Conservation (phyloP, 148 eudicot species). For the Pharnaceum exiguum region DNA sequence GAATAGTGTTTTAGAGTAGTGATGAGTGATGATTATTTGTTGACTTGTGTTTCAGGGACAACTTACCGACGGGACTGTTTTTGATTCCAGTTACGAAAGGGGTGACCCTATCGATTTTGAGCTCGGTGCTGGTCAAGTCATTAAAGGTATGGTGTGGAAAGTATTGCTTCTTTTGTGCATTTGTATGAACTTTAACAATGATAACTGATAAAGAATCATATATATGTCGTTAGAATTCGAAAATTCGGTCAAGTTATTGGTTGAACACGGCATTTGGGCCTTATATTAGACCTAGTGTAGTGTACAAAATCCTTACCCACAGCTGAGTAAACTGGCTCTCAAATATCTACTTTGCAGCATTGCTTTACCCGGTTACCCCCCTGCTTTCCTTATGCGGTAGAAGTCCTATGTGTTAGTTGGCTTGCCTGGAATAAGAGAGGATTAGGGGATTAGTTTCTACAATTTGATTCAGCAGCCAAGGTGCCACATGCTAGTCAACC, state of each 20-base stretch:
- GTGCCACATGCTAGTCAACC: too few species aligned
- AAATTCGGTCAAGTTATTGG: too few species aligned
- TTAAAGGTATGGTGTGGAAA: slow-evolving; percentile 39
- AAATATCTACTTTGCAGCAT: too few species aligned
- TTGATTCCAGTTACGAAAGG: slow-evolving; percentile 94
- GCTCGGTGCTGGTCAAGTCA: slow-evolving; percentile 93
- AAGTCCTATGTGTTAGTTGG: neutral
- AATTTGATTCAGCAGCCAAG: too few species aligned
- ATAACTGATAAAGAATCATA: too few species aligned
- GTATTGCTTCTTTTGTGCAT: neutral
- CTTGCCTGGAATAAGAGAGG: neutral
- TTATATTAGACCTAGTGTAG: too few species aligned
- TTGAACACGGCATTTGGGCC: too few species aligned
- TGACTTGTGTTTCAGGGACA: slow-evolving; percentile 57
- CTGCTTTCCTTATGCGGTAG: neutral
- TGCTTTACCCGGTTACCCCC: too few species aligned
- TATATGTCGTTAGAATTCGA: too few species aligned
- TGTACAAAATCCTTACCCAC: too few species aligned
- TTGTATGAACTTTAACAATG: neutral
- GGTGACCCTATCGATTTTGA: slow-evolving; percentile 92
- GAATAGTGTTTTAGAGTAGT: neutral
- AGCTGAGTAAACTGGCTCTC: too few species aligned
- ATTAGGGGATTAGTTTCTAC: too few species aligned
- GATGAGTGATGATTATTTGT: neutral
- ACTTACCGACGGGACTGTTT: slow-evolving; percentile 96